These are phyloP conservation scores for Singerocomus rubriflavus DNA, from an alignment of 1,284 basidiomycete genomes.

Conservation along the genomic window DNA sequence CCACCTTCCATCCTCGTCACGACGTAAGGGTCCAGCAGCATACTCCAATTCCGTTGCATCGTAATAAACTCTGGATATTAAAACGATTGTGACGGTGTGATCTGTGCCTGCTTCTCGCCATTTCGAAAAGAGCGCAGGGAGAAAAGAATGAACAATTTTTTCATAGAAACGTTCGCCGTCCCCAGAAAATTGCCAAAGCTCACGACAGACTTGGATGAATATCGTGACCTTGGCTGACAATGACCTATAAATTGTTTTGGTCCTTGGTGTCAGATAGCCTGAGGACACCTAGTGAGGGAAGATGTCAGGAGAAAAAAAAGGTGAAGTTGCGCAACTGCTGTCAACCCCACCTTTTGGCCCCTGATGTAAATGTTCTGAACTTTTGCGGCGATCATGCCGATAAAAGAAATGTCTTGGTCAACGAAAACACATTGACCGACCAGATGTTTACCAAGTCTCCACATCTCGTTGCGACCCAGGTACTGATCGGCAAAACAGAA, in stretches of 20 bases:
- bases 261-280: slow-evolving; percentile 77
- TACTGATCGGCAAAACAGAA: slow-evolving; percentile 91
- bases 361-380: slow-evolving; percentile 73
- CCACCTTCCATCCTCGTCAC: slow-evolving; percentile 71
- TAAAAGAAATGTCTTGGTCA: slow-evolving; percentile 72
- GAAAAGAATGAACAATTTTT: slow-evolving; percentile 92
- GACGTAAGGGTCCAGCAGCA: slow-evolving; percentile 68
- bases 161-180: slow-evolving; percentile 96
- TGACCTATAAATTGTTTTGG: slow-evolving; percentile 88
- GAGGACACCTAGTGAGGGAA: slow-evolving; percentile 59
- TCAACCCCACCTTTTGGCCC: slow-evolving; percentile 52
- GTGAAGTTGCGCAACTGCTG: neutral
- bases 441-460: slow-evolving; percentile 76
- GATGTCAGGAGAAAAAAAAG: slow-evolving; percentile 9
- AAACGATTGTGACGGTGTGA: slow-evolving; percentile 91
- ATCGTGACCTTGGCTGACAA: slow-evolving; percentile 90
- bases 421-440: slow-evolving; percentile 73
- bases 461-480: slow-evolving; percentile 91
- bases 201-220: slow-evolving; percentile 94
- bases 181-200: slow-evolving; percentile 97
- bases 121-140: slow-evolving; percentile 78
- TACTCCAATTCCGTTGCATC: slow-evolving; percentile 80
- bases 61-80: slow-evolving; percentile 94
- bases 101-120: slow-evolving; percentile 86
- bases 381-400: slow-evolving; percentile 76